Percentiles rank a stretch among this genome's conserved stretches.
Conservation (phyloP, 768 basidiomycete genomes). For the Leucocoprinus sp. region DNA sequence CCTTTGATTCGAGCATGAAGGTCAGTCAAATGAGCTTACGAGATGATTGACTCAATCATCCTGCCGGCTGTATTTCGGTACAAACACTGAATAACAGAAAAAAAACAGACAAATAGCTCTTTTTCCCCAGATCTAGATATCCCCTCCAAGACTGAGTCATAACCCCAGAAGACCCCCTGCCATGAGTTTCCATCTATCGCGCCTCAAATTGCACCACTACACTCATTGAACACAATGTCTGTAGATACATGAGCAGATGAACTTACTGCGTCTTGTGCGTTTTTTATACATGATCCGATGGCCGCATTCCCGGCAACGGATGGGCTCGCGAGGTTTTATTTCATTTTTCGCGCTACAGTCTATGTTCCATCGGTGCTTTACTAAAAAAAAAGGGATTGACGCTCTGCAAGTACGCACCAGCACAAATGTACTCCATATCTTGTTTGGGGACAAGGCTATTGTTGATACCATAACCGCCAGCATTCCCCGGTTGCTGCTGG, state of each 20-base stretch:
- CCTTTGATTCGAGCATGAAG: conserved; percentile 42
- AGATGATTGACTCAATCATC: conserved; percentile 20
- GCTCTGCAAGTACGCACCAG: conserved; percentile 40
- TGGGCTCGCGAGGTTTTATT: conserved; percentile 85
- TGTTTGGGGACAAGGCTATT: conserved; percentile 31
- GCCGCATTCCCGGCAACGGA: conserved; percentile 93
- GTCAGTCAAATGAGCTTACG: conserved; percentile 40
- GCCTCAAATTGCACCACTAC: conserved; percentile 84
- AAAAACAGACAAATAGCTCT: too few relatives aligned
- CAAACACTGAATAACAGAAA: conserved; percentile 17
- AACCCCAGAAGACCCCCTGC: conserved; percentile 11
- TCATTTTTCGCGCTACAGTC: conserved; percentile 92
- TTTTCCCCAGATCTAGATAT: too few relatives aligned
- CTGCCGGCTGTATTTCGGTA: not conserved
- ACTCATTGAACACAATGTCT: conserved; percentile 12
- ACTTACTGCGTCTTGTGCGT: conserved; percentile 85
- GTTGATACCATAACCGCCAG: conserved; percentile 14
- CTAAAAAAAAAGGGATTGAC: conserved; percentile 8
- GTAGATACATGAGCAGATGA: conserved; percentile 2
- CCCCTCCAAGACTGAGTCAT: too few relatives aligned
- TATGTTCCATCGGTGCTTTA: conserved; percentile 19
- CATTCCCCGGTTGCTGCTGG: conserved; percentile 17
- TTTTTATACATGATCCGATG: conserved; percentile 99
- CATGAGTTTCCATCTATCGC: conserved; percentile 34
- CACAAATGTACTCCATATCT: conserved; percentile 84